Evolutionary conservation across 140 eudicot species (phyloP).

Genomic region (Anethum foeniculum): DNA sequence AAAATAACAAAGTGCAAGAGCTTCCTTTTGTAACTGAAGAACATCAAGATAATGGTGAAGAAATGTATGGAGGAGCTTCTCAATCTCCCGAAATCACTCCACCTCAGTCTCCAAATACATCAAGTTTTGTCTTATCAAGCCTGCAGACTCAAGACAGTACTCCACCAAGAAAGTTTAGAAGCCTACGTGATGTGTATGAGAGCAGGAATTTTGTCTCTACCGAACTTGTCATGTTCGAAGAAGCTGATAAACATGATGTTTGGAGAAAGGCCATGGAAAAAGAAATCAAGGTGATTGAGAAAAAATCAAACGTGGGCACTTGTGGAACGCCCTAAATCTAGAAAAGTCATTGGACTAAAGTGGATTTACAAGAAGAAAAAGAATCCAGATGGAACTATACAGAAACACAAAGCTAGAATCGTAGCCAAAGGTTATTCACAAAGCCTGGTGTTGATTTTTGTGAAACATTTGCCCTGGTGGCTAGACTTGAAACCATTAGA

Average conservation of each 20-base stretch:
- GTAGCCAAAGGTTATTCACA: not conserved
- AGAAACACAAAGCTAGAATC: not conserved
- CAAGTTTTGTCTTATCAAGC: not conserved
- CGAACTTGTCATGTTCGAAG: not conserved
- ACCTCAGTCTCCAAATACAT: not conserved
- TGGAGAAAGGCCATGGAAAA: not conserved
- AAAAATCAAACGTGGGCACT: not conserved
- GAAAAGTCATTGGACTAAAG: not conserved
- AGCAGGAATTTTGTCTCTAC: not conserved
- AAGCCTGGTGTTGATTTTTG: not conserved
- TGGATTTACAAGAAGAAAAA: not conserved
- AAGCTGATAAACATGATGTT: not conserved
- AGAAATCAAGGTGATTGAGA: not conserved
- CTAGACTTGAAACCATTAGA: not conserved
- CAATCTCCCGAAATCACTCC: not conserved
- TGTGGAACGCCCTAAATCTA: not conserved
- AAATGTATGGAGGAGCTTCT: not conserved
- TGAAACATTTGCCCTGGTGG: no score
- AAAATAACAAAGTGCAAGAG: not conserved
- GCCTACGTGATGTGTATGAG: not conserved
- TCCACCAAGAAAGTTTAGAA: not conserved
- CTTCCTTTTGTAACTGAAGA: not conserved
- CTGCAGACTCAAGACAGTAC: not conserved
- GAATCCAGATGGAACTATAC: not conserved
- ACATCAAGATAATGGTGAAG: not conserved